phyloP scores from a whole-genome alignment of 345 rosid species.

The Geranium rotundifolium region DNA sequence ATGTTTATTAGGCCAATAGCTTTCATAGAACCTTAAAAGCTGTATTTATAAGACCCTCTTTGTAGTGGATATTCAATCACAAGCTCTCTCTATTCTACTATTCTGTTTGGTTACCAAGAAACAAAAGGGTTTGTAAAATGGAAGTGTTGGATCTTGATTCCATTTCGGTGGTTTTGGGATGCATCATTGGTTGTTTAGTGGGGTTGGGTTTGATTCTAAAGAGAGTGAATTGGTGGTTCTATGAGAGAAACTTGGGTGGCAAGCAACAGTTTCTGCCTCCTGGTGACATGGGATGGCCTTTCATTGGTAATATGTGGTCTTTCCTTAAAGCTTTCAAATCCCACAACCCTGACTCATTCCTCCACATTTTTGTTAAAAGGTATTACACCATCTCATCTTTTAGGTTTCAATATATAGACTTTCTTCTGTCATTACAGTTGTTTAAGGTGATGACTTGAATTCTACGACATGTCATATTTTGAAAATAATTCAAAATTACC shows the following conservation, averaged over 20 bases:
- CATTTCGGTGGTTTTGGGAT: neutral
- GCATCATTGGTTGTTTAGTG: constrained; percentile 12
- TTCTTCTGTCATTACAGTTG: neutral
- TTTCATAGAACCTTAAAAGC: no score
- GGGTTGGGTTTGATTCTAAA: constrained; percentile 34
- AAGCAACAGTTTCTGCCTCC: constrained; percentile 47
- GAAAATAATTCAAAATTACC: no score
- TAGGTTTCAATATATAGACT: no score
- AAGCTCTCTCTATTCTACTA: no score
- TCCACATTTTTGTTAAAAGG: constrained; percentile 30
- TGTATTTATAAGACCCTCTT: no score
- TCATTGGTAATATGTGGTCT: constrained; percentile 78
- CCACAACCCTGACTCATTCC: constrained; percentile 58
- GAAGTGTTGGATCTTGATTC: neutral
- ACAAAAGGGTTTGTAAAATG: no score
- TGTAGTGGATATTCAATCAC: no score
- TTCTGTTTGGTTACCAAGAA: no score
- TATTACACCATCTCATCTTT: no score
- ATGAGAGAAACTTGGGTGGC: constrained; percentile 47
- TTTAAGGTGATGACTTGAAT: no score
- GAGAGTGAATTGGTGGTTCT: constrained; percentile 43
- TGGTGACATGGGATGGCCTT: constrained; percentile 82
- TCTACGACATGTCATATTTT: no score
- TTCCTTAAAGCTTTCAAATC: constrained; percentile 76
- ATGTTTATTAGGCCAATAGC: no score